Evolutionary conservation across 139 green algal species (phyloP), one percentile per base, ranked within the genome.

Genomic region (Bryopsis sp.): DNA sequence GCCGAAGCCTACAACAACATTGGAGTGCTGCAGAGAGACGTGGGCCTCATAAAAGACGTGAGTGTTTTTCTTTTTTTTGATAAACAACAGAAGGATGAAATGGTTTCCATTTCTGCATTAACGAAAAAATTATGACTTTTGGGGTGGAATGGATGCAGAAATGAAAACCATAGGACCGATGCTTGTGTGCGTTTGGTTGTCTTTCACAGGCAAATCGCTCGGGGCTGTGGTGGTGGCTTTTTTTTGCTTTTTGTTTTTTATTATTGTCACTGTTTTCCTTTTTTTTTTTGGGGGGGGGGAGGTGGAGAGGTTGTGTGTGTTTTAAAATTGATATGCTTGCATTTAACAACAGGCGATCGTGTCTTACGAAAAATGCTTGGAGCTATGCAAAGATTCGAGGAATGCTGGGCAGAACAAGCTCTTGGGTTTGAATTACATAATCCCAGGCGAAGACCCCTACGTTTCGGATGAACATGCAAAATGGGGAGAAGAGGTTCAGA

Each of bases 1-100:
- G 83, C 87, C 54, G 90, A 97, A 76, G 93, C 93, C 0, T 84
- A 90, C 79, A 98, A 98, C 78, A 97, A 98, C 76, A 77, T 97
- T 64, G 92, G 83, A 0, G 88, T 95, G 70, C 82, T 97, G 67
- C 85, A 90, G 64, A 39, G 80, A 0, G 82, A 89, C 43, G 78
- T 87, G 48, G 84, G 80, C 7, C 67, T 73, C 5, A 67, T 75
- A 6, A 24, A 58, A 24, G 72, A 82, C 64, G 76, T 76, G 26
- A 39, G 64, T 33, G 6, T n/a, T 39, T 67, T 31, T n/a, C 29
- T 75, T 31, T 37, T n/a, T n/a, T n/a, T n/a, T n/a, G n/a, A n/a
- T 37, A n/a, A 60, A 32, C 54, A 69, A 60, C 36, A 39, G 22
- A 32, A 68, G 1, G 33, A 67, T 31, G 24, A 22, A 0, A 34